A percentile compares a stretch with the other conserved stretches of the same genome.
phyloP scores from a whole-genome alignment of 1,284 basidiomycete species.

The Cryptococcus jaspeensis region DNA sequence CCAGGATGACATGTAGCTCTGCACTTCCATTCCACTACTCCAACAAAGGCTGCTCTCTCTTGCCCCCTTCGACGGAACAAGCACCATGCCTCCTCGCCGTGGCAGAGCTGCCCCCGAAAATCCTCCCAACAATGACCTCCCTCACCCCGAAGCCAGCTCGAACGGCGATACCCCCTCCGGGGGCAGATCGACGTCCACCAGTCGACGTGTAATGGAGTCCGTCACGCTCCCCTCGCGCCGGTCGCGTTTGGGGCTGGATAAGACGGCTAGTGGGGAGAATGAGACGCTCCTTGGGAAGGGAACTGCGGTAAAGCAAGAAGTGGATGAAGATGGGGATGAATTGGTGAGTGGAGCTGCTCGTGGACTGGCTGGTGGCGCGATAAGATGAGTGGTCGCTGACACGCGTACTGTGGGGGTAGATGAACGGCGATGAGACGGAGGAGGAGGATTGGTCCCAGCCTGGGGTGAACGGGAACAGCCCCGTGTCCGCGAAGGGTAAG shows the following conservation, averaged over 20 bases:
- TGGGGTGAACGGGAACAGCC: too few species aligned
- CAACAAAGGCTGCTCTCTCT: too few species aligned
- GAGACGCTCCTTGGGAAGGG: conserved; percentile 27
- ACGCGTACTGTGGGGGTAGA: neutral
- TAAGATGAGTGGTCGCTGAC: neutral
- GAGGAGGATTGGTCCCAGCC: too few species aligned
- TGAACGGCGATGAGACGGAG: neutral
- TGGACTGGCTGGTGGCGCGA: neutral
- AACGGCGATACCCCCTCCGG: neutral
- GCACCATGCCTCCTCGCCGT: neutral
- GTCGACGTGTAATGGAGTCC: conserved; percentile 20
- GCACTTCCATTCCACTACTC: too few species aligned
- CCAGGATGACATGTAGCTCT: too few species aligned
- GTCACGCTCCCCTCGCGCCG: conserved; percentile 26
- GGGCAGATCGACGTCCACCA: neutral
- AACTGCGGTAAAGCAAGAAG: neutral
- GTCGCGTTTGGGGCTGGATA: conserved; percentile 37
- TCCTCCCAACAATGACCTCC: too few species aligned
- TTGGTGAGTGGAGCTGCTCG: neutral
- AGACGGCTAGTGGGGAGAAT: conserved; percentile 41
- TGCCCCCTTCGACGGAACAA: neutral
- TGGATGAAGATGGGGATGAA: neutral
- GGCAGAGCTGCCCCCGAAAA: neutral
- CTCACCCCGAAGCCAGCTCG: neutral
- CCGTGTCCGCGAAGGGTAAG: too few species aligned